phyloP scores from a whole-genome alignment of 106 monocot genomes.

The Acorus gramineus region DNA sequence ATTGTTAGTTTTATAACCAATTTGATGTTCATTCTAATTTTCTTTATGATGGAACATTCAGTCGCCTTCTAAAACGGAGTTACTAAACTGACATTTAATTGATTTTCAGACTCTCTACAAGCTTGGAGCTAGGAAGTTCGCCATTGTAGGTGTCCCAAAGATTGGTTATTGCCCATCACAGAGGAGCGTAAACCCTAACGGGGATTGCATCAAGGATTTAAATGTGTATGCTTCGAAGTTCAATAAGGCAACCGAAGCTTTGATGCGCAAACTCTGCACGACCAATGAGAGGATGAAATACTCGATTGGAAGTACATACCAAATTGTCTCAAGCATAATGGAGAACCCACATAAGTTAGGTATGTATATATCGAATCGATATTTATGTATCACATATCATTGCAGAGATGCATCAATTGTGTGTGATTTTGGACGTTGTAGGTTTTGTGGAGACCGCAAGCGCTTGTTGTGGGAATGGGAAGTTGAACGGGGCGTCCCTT shows the following conservation, averaged over 20 bases:
- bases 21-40: neutral
- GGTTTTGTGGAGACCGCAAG: neutral
- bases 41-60: neutral
- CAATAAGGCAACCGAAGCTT: conserved; percentile 2
- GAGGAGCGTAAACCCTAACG: conserved; percentile 1
- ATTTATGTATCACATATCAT: too few relatives aligned
- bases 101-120: conserved; percentile 9
- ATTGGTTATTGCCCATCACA: conserved; percentile 14
- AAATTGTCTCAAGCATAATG: conserved; percentile 1
- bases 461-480: conserved; percentile 19
- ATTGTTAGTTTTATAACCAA: too few relatives aligned
- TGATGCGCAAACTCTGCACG: conserved; percentile 3
- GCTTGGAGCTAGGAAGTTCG: conserved; percentile 25
- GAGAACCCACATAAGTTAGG: conserved; percentile 5
- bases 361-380: neutral
- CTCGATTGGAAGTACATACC: conserved; percentile 16
- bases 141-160: conserved; percentile 6
- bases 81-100: neutral
- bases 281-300: conserved; percentile 17
- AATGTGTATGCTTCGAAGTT: conserved; percentile 11
- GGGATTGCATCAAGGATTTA: conserved; percentile 9
- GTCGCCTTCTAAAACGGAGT: too few relatives aligned
- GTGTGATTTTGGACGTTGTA: too few relatives aligned
- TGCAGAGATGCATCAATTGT: too few relatives aligned
- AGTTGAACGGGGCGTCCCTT: conserved; percentile 3